Evolutionary conservation across 768 basidiomycete genomes (phyloP).

Genomic region (Mycena galopus): DNA sequence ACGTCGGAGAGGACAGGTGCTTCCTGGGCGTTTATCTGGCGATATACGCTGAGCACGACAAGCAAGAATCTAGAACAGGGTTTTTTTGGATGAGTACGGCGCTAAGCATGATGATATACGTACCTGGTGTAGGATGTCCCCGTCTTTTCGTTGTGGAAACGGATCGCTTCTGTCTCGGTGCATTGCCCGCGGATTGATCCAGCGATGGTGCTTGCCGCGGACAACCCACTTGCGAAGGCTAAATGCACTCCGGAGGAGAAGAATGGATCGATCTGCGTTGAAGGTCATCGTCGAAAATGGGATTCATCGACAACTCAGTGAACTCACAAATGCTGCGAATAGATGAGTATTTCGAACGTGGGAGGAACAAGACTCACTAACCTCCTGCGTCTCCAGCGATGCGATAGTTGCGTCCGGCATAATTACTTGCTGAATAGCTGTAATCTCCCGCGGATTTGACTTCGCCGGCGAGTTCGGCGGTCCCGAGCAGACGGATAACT

Average conservation of each 20-base stretch:
- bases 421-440: conserved; percentile 49
- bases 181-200: conserved; percentile 48
- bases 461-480: conserved; percentile 40
- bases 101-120: not conserved
- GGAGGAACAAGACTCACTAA: conserved; percentile 4
- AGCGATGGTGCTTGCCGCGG: conserved; percentile 51
- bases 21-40: conserved; percentile 60
- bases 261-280: conserved; percentile 64
- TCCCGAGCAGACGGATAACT: conserved; percentile 40
- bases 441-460: conserved; percentile 49
- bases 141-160: conserved; percentile 49
- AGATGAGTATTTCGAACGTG: not conserved
- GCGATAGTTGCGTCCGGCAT: conserved; percentile 49
- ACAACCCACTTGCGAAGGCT: conserved; percentile 52
- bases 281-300: not conserved
- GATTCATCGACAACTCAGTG: conserved; percentile 53
- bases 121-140: conserved; percentile 51
- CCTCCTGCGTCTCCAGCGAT: conserved; percentile 51
- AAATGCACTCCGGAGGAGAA: conserved; percentile 67
- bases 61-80: conserved; percentile 55
- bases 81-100: not conserved
- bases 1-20: conserved; percentile 56
- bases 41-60: conserved; percentile 62
- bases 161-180: conserved; percentile 46
- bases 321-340: conserved; percentile 8